Conservation (phyloP, 108 stramenopile species). For the Pseudonitzschia pungens region DNA sequence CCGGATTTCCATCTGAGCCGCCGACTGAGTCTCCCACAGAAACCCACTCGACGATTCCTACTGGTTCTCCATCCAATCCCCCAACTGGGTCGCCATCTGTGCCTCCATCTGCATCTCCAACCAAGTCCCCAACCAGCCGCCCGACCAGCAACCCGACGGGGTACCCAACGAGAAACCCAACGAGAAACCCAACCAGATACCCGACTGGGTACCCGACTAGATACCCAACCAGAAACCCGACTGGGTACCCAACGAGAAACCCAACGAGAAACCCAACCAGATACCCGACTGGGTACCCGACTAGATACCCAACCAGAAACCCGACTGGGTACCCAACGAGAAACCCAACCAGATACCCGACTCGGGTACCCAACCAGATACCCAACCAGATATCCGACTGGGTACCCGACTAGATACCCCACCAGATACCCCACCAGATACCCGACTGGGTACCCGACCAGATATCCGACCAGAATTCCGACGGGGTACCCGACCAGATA, state of each 20-base stretch:
- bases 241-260: too few relatives aligned
- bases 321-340: too few relatives aligned
- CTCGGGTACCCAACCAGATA: background rate
- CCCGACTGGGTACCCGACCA: background rate
- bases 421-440: background rate
- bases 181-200: background rate
- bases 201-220: background rate
- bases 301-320: background rate
- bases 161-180: background rate
- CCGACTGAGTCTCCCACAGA: background rate
- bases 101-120: background rate
- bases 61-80: background rate
- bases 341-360: background rate
- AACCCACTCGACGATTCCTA: background rate
- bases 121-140: background rate
- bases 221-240: background rate
- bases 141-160: background rate
- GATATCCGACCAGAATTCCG: background rate
- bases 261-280: background rate
- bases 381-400: background rate
- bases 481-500: background rate
- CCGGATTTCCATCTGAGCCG: background rate
- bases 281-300: background rate
- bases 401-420: background rate
- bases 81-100: background rate